Evolutionary conservation across 2,329 filamentous ascomycete species (phyloP).

Genomic region (Fusarium subtropicale): DNA sequence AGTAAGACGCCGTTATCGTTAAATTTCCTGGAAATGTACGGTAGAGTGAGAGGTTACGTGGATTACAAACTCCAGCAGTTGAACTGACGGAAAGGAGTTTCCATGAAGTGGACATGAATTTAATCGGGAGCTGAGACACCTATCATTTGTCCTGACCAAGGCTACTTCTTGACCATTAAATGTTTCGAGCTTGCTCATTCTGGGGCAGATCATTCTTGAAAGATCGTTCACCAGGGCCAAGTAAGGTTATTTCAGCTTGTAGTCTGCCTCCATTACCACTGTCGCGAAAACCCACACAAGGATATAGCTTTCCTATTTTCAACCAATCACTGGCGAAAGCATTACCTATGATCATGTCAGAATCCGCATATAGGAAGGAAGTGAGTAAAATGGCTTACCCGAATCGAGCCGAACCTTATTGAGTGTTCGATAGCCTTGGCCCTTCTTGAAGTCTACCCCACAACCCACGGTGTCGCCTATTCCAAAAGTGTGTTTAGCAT

Average conservation of each 20-base stretch:
- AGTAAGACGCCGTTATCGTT: too few relatives aligned
- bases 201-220: background rate
- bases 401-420: background rate
- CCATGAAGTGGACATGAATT: too few relatives aligned
- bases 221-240: accelerated
- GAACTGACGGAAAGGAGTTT: accelerated
- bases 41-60: accelerated
- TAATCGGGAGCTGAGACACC: too few relatives aligned
- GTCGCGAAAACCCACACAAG: background rate
- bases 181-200: background rate
- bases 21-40: too few relatives aligned
- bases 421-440: background rate
- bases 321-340: background rate
- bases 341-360: background rate
- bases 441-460: background rate
- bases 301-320: background rate
- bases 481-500: background rate
- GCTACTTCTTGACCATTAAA: too few relatives aligned
- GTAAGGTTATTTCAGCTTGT: background rate
- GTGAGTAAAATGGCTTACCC: background rate
- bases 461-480: background rate
- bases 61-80: accelerated
- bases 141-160: too few relatives aligned
- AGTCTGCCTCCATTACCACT: background rate
- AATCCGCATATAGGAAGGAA: accelerated